Percentiles rank a stretch among this genome's conserved stretches.
Evolutionary conservation across 164 flowering plant species (phyloP).

Genomic region (Macadamia tetraphylla): DNA sequence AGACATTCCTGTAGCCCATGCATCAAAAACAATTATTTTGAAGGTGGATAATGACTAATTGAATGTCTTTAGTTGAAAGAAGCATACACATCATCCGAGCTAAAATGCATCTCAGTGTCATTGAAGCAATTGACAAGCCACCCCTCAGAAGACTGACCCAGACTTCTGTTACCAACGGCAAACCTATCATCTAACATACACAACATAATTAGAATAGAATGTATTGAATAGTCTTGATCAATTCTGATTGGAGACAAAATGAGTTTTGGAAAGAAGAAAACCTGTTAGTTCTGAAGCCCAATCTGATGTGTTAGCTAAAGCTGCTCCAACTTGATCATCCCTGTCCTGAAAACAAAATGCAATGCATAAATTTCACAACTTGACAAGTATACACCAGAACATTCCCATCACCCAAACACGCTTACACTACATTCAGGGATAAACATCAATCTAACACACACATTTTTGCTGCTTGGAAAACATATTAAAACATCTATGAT

Average conservation of each 20-base stretch:
- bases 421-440: not conserved
- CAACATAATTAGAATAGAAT: constrained; percentile 4
- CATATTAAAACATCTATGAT: not conserved
- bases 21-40: not conserved
- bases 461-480: no score
- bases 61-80: constrained; percentile 9
- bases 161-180: constrained; percentile 33
- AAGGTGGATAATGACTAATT: constrained; percentile 1
- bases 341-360: constrained; percentile 38
- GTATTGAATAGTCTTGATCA: not conserved
- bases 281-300: constrained; percentile 54
- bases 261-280: constrained; percentile 20
- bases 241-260: not conserved
- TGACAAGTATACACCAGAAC: not conserved
- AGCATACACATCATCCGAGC: constrained; percentile 57
- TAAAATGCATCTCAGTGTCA: constrained; percentile 48
- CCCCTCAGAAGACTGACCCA: constrained; percentile 56
- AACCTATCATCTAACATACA: constrained; percentile 31
- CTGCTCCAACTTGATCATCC: constrained; percentile 36
- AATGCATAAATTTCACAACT: constrained; percentile 5
- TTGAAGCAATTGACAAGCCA: constrained; percentile 75
- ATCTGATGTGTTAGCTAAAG: constrained; percentile 37
- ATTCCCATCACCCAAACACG: not conserved
- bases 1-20: not conserved
- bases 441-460: no score